Evolutionary conservation across 129 eudicot genomes (phyloP), one percentile per base, ranked within the genome.

Genomic region (Apium graveolens): DNA sequence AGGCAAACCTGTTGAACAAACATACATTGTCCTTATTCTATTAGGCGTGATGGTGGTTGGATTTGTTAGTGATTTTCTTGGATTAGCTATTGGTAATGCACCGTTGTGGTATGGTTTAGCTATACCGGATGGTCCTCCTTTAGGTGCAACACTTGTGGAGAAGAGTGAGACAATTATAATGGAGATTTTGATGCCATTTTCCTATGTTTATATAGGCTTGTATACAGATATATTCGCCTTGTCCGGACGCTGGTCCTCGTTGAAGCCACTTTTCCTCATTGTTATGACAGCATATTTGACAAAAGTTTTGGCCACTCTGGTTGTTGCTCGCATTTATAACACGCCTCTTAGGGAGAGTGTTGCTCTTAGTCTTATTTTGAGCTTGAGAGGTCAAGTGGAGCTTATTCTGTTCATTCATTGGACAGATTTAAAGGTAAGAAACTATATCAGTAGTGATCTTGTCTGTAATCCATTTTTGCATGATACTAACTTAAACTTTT

Each of bases 71-170:
- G 99, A 96, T 82, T 68, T 85, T 73, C 72, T 65, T 26, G 99
- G 99, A 26, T 20, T 93, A 0, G 97, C 99, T 31, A 81, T 96
- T 45, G 88, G 70, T 0, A 96, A 96, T 75, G 97, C 96, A 72
- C 91, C 99, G 4, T 79, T 92, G 73, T 96, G 96, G 97, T 84
- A 92, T 7, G 99, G 99, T 27, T 65, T 96, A 48, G 99, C 90
- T 2, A 79, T 92, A 8, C 97, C 99, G 0, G 97, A 92, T 81
- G 99, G 97, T 45, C 99, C 99, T 5, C 97, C 99, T 18, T 75
- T 96, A 77, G 99, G 97, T 26, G 83, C 96, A 18, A 88, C 90
- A 21, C 73, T 96, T 57, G 92, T 90, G 78, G 92, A 90, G 44
- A 92, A 90, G 78, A 79, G 82, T 9, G 99, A 96, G 86, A 85